Evolutionary conservation across 257 asterid species (phyloP).

Genomic region (Fraxinus anomala): DNA sequence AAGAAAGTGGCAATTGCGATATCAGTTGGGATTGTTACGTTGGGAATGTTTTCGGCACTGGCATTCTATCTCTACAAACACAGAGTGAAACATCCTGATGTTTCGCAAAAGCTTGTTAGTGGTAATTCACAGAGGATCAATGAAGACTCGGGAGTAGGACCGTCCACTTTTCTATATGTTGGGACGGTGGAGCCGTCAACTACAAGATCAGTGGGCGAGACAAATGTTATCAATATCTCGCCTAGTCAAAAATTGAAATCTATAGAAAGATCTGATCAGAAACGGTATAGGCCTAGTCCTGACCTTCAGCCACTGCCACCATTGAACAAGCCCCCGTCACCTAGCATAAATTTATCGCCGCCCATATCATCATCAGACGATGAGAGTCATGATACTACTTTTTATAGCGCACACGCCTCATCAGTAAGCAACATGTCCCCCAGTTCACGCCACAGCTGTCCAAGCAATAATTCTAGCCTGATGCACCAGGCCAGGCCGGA

Average conservation of each 20-base stretch:
- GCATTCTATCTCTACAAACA: slow-evolving; percentile 61
- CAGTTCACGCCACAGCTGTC: slow-evolving; percentile 41
- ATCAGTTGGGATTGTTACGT: slow-evolving; percentile 55
- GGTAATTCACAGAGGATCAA: slow-evolving; percentile 40
- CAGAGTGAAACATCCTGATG: slow-evolving; percentile 45
- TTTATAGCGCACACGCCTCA: slow-evolving; percentile 93
- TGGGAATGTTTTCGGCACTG: slow-evolving; percentile 64
- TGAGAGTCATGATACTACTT: slow-evolving; percentile 70
- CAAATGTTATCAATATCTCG: slow-evolving; percentile 48
- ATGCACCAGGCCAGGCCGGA: slow-evolving; percentile 33
- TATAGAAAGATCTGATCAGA: slow-evolving; percentile 53
- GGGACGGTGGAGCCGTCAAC: slow-evolving; percentile 93
- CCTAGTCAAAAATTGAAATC: slow-evolving; percentile 74
- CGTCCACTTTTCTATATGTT: slow-evolving; percentile 77
- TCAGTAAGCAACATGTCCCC: slow-evolving; percentile 70
- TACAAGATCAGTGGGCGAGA: slow-evolving; percentile 32
- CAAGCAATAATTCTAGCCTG: slow-evolving; percentile 33
- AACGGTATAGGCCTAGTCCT: slow-evolving; percentile 88
- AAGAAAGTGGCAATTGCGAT: slow-evolving; percentile 68
- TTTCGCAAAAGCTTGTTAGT: slow-evolving; percentile 63
- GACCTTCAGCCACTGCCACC: slow-evolving; percentile 99
- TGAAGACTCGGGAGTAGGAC: slow-evolving; percentile 73
- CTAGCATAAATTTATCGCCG: slow-evolving; percentile 68
- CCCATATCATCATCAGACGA: slow-evolving; percentile 94
- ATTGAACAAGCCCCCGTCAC: slow-evolving; percentile 72